Evolutionary conservation across 768 basidiomycete genomes (phyloP), one percentile per base, ranked within the genome.

Genomic region (Gymnopilus junonius): DNA sequence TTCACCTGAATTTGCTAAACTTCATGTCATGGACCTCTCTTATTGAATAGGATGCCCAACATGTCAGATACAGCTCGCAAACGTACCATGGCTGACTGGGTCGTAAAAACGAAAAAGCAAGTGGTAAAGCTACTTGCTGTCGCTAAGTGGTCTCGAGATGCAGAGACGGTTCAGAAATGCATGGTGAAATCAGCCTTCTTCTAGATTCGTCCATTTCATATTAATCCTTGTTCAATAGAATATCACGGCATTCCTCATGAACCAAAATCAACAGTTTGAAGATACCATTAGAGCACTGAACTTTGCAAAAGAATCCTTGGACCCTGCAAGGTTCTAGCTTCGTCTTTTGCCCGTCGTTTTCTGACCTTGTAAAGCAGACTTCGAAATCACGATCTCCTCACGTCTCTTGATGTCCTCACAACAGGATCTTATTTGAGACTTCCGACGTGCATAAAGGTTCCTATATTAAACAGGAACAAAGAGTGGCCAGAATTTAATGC

Each of bases 371-470:
- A 8, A 21, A 69, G 17, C 39, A 94, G 96, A 71, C 84, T 95
- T 20, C 89, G 96, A 60, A 98, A 98, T 76, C 94, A 96, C 64
- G 97, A 99, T 75, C 80, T 98, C 23, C 83, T 95, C 4, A 97
- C 95, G 0, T 96, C 96, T 23, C 78, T 98, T 37, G 92, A 95
- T 67, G 92, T 98, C 58, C 81, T 97, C 32, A 92, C 92, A 1
- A 89, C 88, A 12, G 96, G 95, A 0, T 89, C 92, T 15, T 99
- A 98, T 71, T 81, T 87, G 39, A 83, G 94, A 27, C 84, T 99
- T 15, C 95, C 97, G 17, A 83, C 87, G 1, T 82, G 80, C 55
- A 90, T 97, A 73, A 93, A 92, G 86, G 94, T 93, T 57, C 21
- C 67, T 57, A 21, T 14, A 35, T 27, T 39, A 39, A 39, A 4